phyloP scores from a whole-genome alignment of 306 rosid genomes.

The Senna siamea region DNA sequence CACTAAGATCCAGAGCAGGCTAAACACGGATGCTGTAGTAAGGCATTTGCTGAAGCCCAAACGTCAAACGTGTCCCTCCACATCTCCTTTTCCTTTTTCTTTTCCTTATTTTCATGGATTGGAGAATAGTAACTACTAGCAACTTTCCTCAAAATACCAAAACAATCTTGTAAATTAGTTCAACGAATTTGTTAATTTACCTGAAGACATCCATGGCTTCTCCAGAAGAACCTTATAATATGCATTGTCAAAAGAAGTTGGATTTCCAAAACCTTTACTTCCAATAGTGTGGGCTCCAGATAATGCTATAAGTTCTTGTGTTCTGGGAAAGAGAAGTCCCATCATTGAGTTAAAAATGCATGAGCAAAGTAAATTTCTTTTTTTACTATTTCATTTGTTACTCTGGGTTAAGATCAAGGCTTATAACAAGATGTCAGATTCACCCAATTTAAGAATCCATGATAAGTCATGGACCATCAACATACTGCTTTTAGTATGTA shows the following conservation, averaged over 20 bases:
- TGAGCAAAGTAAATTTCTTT: conserved; percentile 9
- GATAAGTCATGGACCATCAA: conserved; percentile 8
- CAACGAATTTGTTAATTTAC: conserved; percentile 46
- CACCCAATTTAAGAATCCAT: conserved; percentile 5
- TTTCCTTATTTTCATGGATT: conserved; percentile 26
- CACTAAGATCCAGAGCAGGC: conserved; percentile 29
- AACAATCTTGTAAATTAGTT: conserved; percentile 16
- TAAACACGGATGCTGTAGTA: conserved; percentile 18
- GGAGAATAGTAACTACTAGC: background rate
- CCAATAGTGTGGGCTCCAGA: conserved; percentile 98
- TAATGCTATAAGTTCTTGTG: conserved; percentile 87
- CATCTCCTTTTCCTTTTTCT: conserved; percentile 14
- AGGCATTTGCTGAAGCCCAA: background rate
- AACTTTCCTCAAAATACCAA: conserved; percentile 13
- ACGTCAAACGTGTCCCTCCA: conserved; percentile 9
- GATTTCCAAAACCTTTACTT: conserved; percentile 88
- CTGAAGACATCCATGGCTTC: conserved; percentile 75
- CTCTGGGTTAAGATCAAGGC: conserved; percentile 25
- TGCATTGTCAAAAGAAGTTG: conserved; percentile 81
- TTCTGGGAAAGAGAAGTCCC: conserved; percentile 57
- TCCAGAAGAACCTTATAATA: conserved; percentile 87
- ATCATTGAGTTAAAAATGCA: conserved; percentile 27
- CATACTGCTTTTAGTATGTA: conserved; percentile 24
- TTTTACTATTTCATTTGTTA: conserved; percentile 10
- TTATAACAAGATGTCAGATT: conserved; percentile 17